Conservation (phyloP, 2,329 filamentous ascomycete genomes). For the Byssoonygena ceratinophila region DNA sequence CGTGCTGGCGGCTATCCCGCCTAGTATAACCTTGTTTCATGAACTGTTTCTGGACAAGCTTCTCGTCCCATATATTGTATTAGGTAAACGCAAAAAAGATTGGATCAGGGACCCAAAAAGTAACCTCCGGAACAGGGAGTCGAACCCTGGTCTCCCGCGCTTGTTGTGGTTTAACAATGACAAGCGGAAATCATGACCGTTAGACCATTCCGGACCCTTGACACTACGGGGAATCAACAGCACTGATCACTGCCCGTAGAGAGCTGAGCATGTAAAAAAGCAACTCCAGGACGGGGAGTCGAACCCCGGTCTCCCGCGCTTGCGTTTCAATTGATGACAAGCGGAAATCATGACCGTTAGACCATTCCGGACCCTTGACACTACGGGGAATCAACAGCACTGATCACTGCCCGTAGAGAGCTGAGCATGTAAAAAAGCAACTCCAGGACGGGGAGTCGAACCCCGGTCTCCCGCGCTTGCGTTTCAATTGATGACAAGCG, state of each 20-base stretch:
- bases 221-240: too few species aligned
- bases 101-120: background rate
- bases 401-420: too few species aligned
- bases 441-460: conserved; percentile 4
- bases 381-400: too few species aligned
- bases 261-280: background rate
- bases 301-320: conserved; percentile 7
- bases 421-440: background rate
- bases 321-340: conserved; percentile 5
- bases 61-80: too few species aligned
- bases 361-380: conserved; percentile 7
- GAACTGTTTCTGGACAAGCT: too few species aligned
- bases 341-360: conserved; percentile 13
- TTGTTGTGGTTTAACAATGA: conserved; percentile 6
- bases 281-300: conserved; percentile 1
- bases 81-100: background rate
- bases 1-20: too few species aligned
- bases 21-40: too few species aligned
- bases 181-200: conserved; percentile 13
- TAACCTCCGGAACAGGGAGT: conserved; percentile 6
- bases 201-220: conserved; percentile 9
- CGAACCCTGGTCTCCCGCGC: conserved; percentile 10
- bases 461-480: conserved; percentile 6
- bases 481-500: background rate
- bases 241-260: too few species aligned